These are phyloP conservation scores for Sclerotinia sclerotiorum DNA, from an alignment of 2,329 filamentous ascomycete species.

Conservation along the genomic window DNA sequence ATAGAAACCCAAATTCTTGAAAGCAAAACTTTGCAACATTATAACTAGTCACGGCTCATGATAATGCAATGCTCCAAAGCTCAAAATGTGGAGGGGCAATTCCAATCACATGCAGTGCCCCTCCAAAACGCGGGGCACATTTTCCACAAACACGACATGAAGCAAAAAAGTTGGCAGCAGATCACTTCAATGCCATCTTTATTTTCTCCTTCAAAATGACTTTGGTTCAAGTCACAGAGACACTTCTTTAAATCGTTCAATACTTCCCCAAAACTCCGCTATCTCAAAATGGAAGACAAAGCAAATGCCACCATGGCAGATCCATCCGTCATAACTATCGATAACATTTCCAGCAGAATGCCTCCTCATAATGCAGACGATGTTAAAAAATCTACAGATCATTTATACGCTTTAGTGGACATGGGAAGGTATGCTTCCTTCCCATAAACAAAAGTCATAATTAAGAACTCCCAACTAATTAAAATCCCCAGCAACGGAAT, in stretches of 20 bases:
- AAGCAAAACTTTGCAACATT: neutral
- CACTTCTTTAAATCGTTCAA: neutral
- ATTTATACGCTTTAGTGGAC: conserved; percentile 40
- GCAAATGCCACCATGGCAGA: neutral
- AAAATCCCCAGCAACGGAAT: conserved; percentile 72
- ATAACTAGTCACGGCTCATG: neutral
- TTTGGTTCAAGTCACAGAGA: neutral
- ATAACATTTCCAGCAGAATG: conserved; percentile 38
- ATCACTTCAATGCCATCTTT: neutral
- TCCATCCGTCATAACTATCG: conserved; percentile 34
- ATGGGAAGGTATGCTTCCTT: conserved; percentile 41
- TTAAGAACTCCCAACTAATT: neutral
- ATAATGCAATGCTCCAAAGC: neutral
- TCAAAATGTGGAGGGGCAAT: neutral
- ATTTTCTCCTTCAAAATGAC: neutral
- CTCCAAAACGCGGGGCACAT: conserved; percentile 16
- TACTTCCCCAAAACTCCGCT: neutral
- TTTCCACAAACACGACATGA: neutral
- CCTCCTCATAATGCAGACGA: conserved; percentile 29
- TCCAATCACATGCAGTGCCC: conserved; percentile 7
- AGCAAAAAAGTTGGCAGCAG: conserved; percentile 14
- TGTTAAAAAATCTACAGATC: conserved; percentile 21
- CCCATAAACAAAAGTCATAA: neutral
- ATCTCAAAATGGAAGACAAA: neutral
- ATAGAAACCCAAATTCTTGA: neutral